Percentiles rank a stretch among this genome's conserved stretches.
Evolutionary conservation across 768 basidiomycete genomes (phyloP).

Genomic region (Mycena filopes): DNA sequence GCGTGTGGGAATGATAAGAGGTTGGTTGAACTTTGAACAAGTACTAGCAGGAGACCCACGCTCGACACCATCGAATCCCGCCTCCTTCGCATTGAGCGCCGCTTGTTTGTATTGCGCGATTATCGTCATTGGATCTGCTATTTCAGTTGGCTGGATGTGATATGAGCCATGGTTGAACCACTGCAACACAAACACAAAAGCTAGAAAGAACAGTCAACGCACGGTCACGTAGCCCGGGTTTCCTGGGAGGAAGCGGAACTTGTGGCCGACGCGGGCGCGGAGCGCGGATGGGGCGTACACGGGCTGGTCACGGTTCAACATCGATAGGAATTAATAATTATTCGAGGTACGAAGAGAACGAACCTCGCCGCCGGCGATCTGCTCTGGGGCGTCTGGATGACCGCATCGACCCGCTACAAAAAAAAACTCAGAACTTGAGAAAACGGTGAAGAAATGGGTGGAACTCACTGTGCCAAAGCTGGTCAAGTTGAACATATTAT

Average conservation of each 20-base stretch:
- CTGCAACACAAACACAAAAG: too few species aligned
- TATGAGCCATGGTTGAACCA: too few species aligned
- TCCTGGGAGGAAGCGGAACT: slow-evolving; percentile 40
- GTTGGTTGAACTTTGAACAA: neutral
- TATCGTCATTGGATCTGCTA: slow-evolving; percentile 42
- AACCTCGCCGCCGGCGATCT: slow-evolving; percentile 49
- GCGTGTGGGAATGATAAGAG: too few species aligned
- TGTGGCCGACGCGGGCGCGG: slow-evolving; percentile 32
- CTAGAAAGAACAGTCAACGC: neutral
- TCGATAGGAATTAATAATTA: neutral
- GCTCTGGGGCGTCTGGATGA: slow-evolving; percentile 42
- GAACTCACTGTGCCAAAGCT: slow-evolving; percentile 12
- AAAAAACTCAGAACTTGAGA: too few species aligned
- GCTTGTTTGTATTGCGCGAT: slow-evolving; percentile 43
- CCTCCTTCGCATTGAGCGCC: slow-evolving; percentile 41
- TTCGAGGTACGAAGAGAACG: slow-evolving; percentile 26
- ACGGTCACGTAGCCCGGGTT: slow-evolving; percentile 39
- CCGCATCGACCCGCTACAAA: slow-evolving; percentile 11
- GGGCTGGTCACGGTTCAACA: slow-evolving; percentile 47
- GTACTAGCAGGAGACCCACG: neutral
- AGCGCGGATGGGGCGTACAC: slow-evolving; percentile 52
- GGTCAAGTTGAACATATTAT: neutral
- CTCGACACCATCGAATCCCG: slow-evolving; percentile 15
- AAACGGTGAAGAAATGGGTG: too few species aligned
- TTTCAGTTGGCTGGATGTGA: slow-evolving; percentile 36